Evolutionary conservation across 768 basidiomycete species (phyloP).

Genomic region (Rhizopogon roseolus): DNA sequence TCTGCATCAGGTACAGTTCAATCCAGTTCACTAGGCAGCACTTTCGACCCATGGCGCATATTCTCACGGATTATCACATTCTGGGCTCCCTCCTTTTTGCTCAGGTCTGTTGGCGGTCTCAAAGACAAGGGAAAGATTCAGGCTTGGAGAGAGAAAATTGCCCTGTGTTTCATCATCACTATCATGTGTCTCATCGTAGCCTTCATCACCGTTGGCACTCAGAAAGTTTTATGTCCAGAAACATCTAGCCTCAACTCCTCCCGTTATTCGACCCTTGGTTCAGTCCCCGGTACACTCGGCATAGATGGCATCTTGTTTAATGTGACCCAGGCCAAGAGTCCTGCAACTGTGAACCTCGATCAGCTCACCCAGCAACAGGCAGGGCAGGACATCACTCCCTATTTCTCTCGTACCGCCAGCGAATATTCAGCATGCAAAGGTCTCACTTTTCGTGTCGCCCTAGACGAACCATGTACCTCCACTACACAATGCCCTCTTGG

Average conservation of each 20-base stretch:
- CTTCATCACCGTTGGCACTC: slow-evolving; percentile 92
- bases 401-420: slow-evolving; percentile 69
- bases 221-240: slow-evolving; percentile 85
- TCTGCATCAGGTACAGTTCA: slow-evolving; percentile 33
- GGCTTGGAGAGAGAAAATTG: slow-evolving; percentile 98
- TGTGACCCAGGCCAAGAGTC: slow-evolving; percentile 44
- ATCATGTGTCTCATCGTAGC: slow-evolving; percentile 77
- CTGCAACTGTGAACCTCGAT: slow-evolving; percentile 53
- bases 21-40: slow-evolving; percentile 21
- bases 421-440: slow-evolving; percentile 63
- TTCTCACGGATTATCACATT: slow-evolving; percentile 79
- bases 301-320: slow-evolving; percentile 78
- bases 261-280: slow-evolving; percentile 51
- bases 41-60: slow-evolving; percentile 69
- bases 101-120: slow-evolving; percentile 73
- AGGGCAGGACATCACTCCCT: slow-evolving; percentile 87
- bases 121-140: slow-evolving; percentile 74
- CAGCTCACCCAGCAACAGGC: slow-evolving; percentile 48
- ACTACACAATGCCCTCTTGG: slow-evolving; percentile 64
- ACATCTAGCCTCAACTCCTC: slow-evolving; percentile 36
- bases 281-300: slow-evolving; percentile 59
- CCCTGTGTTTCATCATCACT: slow-evolving; percentile 83
- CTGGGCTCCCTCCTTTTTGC: slow-evolving; percentile 83
- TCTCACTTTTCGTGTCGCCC: slow-evolving; percentile 62
- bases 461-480: slow-evolving; percentile 66